These are phyloP conservation scores for Hypoxylon sp. DNA, from an alignment of 2,329 filamentous ascomycete genomes.

Conservation along the genomic window DNA sequence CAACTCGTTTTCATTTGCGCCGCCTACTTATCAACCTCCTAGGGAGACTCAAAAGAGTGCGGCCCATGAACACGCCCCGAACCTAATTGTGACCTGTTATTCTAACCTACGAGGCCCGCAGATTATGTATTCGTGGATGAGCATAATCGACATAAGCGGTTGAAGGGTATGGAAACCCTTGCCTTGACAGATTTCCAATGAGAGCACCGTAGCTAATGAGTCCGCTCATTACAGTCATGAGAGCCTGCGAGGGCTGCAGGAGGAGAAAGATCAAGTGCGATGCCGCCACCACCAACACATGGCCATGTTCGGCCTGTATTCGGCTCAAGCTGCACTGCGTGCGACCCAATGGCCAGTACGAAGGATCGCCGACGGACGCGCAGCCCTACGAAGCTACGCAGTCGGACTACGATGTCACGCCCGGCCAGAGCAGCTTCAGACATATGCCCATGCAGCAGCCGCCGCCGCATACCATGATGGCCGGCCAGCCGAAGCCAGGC, in stretches of 20 bases:
- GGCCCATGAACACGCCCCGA: conserved; percentile 44
- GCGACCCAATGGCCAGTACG: conserved; percentile 82
- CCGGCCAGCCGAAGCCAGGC: conserved; percentile 51
- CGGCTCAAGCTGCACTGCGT: conserved; percentile 93
- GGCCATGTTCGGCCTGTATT: conserved; percentile 95
- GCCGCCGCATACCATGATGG: conserved; percentile 52
- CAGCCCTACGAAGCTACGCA: conserved; percentile 60
- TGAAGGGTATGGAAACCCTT: conserved; percentile 75
- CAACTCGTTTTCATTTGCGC: conserved; percentile 79
- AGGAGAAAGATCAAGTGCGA: conserved; percentile 98
- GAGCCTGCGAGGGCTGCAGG: conserved; percentile 94
- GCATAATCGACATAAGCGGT: conserved; percentile 94
- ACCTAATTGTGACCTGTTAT: conserved; percentile 13
- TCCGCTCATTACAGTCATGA: conserved; percentile 73
- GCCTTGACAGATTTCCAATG: conserved; percentile 8
- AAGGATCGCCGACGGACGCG: conserved; percentile 59
- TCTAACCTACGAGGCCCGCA: conserved; percentile 49
- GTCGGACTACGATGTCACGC: conserved; percentile 52
- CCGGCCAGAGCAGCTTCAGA: conserved; percentile 57
- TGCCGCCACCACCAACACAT: conserved; percentile 94
- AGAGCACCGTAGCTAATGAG: conserved; percentile 32
- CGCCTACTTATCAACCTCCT: conserved; percentile 64
- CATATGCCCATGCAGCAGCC: conserved; percentile 62
- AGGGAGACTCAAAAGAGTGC: conserved; percentile 86
- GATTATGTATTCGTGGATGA: conserved; percentile 99